phyloP scores from a whole-genome alignment of 2,329 filamentous ascomycete genomes.

The Arthrobotrys entomopaga region DNA sequence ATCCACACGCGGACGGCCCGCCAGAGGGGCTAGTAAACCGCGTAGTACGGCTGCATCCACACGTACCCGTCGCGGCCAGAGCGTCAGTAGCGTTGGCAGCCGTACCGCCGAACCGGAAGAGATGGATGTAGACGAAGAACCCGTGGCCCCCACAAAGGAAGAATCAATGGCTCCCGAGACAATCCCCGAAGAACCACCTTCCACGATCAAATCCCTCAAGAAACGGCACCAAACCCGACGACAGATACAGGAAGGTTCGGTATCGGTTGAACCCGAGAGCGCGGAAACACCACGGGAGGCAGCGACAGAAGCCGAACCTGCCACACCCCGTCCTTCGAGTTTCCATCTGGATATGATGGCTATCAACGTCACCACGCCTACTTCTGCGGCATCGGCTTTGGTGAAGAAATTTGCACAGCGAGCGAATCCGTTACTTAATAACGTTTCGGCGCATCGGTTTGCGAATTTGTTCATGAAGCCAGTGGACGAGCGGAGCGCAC shows the following conservation, averaged over 20 bases:
- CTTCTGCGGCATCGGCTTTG: slow-evolving; percentile 12
- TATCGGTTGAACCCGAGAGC: slow-evolving; percentile 36
- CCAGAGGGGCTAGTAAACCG: slow-evolving; percentile 33
- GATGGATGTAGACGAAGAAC: slow-evolving; percentile 42
- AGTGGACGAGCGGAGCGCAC: slow-evolving; percentile 78
- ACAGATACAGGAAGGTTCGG: slow-evolving; percentile 21
- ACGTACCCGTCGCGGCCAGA: slow-evolving; percentile 41
- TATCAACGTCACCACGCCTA: slow-evolving; percentile 37
- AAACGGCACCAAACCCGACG: slow-evolving; percentile 14
- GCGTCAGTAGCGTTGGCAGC: slow-evolving; percentile 48
- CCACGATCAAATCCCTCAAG: slow-evolving; percentile 7
- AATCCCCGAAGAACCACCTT: slow-evolving; percentile 20
- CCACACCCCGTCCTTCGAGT: slow-evolving; percentile 37
- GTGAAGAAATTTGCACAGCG: slow-evolving; percentile 59
- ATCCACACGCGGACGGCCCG: slow-evolving; percentile 10
- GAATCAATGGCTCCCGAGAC: slow-evolving; percentile 42
- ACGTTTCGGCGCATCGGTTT: slow-evolving; percentile 79
- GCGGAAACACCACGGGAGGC: slow-evolving; percentile 38
- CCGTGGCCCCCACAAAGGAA: slow-evolving; percentile 20
- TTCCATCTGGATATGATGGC: slow-evolving; percentile 45
- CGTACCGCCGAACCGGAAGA: slow-evolving; percentile 43
- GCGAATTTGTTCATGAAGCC: slow-evolving; percentile 82
- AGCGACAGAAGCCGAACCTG: slow-evolving; percentile 25
- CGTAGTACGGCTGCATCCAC: slow-evolving; percentile 44
- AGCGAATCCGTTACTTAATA: slow-evolving; percentile 70